These are phyloP conservation scores for Dendryphion nanum DNA, from an alignment of 2,329 filamentous ascomycete genomes.

Conservation along the genomic window DNA sequence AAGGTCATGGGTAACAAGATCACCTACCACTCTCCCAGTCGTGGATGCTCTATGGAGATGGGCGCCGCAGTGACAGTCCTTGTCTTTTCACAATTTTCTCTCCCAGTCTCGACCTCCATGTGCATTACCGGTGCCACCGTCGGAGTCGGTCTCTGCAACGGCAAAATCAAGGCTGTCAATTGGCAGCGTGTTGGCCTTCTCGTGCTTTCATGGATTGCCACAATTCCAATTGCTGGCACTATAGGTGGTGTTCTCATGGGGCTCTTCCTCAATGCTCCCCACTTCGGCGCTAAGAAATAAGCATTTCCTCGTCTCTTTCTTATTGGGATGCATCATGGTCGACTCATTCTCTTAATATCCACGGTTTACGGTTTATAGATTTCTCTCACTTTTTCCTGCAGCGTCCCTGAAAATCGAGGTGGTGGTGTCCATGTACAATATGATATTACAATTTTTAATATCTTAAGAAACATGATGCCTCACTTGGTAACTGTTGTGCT, in stretches of 20 bases:
- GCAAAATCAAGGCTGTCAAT: conserved; percentile 70
- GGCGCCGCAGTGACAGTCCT: conserved; percentile 75
- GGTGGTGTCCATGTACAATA: too few species aligned
- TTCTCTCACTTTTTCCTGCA: background rate
- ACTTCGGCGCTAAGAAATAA: background rate
- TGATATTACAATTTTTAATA: too few species aligned
- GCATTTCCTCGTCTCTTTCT: background rate
- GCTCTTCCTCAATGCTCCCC: conserved; percentile 57
- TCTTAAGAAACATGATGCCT: too few species aligned
- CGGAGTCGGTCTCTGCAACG: conserved; percentile 76
- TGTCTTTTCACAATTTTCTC: conserved; percentile 71
- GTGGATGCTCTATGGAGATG: conserved; percentile 71
- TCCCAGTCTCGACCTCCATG: conserved; percentile 67
- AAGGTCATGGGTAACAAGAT: conserved; percentile 83
- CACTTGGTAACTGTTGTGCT: too few species aligned
- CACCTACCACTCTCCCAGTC: conserved; percentile 62
- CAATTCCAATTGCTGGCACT: conserved; percentile 60
- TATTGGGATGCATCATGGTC: too few species aligned
- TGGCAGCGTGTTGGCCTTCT: conserved; percentile 67
- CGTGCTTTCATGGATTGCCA: conserved; percentile 65
- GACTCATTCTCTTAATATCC: background rate
- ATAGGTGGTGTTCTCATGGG: conserved; percentile 50
- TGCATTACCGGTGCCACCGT: conserved; percentile 79
- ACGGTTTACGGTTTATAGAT: background rate
- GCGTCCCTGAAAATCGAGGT: too few species aligned